Evolutionary conservation across 2,329 filamentous ascomycete genomes (phyloP).

Genomic region (Aspergillus neotritici): DNA sequence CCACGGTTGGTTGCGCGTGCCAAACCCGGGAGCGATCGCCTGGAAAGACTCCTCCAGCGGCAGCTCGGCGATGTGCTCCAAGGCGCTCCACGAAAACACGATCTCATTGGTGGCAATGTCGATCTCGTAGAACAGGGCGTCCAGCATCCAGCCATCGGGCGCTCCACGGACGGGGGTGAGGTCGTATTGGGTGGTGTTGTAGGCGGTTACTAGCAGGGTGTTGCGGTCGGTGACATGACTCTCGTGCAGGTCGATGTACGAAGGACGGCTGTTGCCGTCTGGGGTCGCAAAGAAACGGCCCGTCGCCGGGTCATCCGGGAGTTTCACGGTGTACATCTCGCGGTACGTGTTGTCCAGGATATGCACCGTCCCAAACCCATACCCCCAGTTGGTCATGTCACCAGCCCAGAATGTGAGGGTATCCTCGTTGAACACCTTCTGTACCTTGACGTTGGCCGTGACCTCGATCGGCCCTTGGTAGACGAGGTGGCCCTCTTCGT

Average conservation of each 20-base stretch:
- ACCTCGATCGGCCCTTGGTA: slow-evolving; percentile 31
- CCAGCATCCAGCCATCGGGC: slow-evolving; percentile 23
- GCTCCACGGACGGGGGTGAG: slow-evolving; percentile 24
- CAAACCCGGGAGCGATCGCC: slow-evolving; percentile 13
- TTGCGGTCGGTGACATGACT: slow-evolving; percentile 28
- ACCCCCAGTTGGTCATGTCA: slow-evolving; percentile 22
- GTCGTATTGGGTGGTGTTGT: slow-evolving; percentile 24
- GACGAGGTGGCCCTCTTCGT: slow-evolving; percentile 30
- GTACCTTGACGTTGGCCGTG: slow-evolving; percentile 31
- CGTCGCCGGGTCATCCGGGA: slow-evolving; percentile 13
- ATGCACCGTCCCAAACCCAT: slow-evolving; percentile 26
- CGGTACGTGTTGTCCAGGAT: slow-evolving; percentile 31
- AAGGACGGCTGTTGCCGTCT: slow-evolving; percentile 15
- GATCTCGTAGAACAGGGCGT: slow-evolving; percentile 26
- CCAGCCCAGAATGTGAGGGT: slow-evolving; percentile 37
- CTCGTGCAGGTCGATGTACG: slow-evolving; percentile 34
- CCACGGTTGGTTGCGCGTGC: slow-evolving; percentile 23
- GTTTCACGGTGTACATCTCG: slow-evolving; percentile 29
- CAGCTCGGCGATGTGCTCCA: slow-evolving; percentile 24
- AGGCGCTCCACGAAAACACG: slow-evolving; percentile 25
- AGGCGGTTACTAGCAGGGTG: slow-evolving; percentile 32
- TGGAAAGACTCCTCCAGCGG: slow-evolving; percentile 25
- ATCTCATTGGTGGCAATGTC: slow-evolving; percentile 24
- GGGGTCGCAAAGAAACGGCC: slow-evolving; percentile 17
- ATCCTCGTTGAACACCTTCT: slow-evolving; percentile 28